Conservation (phyloP, 108 stramenopile species). For the Schizochytrium sp. region DNA sequence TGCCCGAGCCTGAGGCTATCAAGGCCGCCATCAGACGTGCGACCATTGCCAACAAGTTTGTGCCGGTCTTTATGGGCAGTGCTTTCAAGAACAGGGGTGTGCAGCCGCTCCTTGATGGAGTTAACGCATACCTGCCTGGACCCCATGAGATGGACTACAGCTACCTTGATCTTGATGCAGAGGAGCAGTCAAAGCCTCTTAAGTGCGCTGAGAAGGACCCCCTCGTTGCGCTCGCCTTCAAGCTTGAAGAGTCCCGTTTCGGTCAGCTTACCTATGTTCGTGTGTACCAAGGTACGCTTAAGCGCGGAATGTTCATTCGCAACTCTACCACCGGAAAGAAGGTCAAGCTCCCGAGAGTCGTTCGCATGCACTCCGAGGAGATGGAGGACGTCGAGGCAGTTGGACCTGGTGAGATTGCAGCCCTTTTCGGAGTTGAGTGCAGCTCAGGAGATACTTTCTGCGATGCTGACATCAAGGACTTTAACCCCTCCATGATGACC, state of each 20-base stretch:
- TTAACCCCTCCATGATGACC: slow-evolving; percentile 84
- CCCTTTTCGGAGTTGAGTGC: slow-evolving; percentile 99
- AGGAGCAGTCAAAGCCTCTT: slow-evolving; percentile 84
- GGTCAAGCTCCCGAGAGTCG: slow-evolving; percentile 93
- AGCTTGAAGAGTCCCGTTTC: slow-evolving; percentile 96
- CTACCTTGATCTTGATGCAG: slow-evolving; percentile 87
- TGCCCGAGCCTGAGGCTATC: slow-evolving; percentile 83
- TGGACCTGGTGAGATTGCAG: slow-evolving; percentile 97
- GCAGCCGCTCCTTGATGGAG: slow-evolving; percentile 96
- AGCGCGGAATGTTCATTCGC: slow-evolving; percentile 85
- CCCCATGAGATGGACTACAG: slow-evolving; percentile 91
- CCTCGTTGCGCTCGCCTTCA: slow-evolving; percentile 96
- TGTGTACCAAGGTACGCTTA: slow-evolving; percentile 91
- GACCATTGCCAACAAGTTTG: slow-evolving; percentile 90
- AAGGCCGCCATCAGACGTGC: slow-evolving; percentile 89
- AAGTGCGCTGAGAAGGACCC: slow-evolving; percentile 80
- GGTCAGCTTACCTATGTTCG: slow-evolving; percentile 99
- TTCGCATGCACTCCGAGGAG: slow-evolving; percentile 98
- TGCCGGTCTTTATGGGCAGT: slow-evolving; percentile 99
- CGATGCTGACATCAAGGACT: slow-evolving; percentile 78
- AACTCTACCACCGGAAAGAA: slow-evolving; percentile 89
- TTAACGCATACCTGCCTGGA: slow-evolving; percentile 92
- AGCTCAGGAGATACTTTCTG: slow-evolving; percentile 97
- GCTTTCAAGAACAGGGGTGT: slow-evolving; percentile 99
- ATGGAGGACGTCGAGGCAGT: slow-evolving; percentile 98